A percentile compares a stretch with the other conserved stretches of the same genome.
Evolutionary conservation across 1,139 yeast genomes (phyloP).

Genomic region (Kluyveromyces sp.): DNA sequence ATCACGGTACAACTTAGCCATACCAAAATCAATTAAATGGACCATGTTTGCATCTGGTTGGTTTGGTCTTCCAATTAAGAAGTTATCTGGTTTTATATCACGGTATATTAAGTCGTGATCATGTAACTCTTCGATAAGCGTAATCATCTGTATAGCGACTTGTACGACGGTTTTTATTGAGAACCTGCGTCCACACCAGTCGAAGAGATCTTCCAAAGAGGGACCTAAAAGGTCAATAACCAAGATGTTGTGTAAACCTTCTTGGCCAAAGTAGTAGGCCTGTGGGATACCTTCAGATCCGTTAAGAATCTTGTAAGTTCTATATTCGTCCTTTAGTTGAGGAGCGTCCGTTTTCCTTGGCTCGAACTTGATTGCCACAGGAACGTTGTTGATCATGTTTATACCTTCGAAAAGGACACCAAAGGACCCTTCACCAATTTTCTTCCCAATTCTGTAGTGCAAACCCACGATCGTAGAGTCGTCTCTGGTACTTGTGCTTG

Average conservation of each 20-base stretch:
- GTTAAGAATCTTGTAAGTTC: slow-evolving; percentile 59
- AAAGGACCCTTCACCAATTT: slow-evolving; percentile 80
- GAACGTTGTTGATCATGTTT: slow-evolving; percentile 63
- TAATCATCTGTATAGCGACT: slow-evolving; percentile 68
- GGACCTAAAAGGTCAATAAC: slow-evolving; percentile 73
- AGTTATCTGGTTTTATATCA: slow-evolving; percentile 89
- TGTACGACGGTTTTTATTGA: slow-evolving; percentile 65
- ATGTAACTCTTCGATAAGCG: slow-evolving; percentile 58
- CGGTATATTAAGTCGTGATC: slow-evolving; percentile 64
- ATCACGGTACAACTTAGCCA: slow-evolving; percentile 92
- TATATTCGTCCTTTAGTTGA: slow-evolving; percentile 67
- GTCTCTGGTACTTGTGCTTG: slow-evolving; percentile 17
- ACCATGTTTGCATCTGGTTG: slow-evolving; percentile 67
- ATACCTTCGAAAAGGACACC: slow-evolving; percentile 79
- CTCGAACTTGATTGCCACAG: slow-evolving; percentile 75
- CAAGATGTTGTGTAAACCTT: slow-evolving; percentile 67
- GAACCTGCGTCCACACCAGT: slow-evolving; percentile 72
- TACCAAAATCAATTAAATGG: slow-evolving; percentile 92
- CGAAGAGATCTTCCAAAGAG: slow-evolving; percentile 68
- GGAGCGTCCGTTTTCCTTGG: slow-evolving; percentile 78
- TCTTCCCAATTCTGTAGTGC: slow-evolving; percentile 73
- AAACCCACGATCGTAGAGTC: slow-evolving; percentile 55
- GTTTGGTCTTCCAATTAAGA: slow-evolving; percentile 83
- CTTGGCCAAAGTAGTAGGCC: slow-evolving; percentile 75
- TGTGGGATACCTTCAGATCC: slow-evolving; percentile 62